Base-by-base conservation (phyloP, 305 asterid species). In the Coffea humblotiana region DNA sequence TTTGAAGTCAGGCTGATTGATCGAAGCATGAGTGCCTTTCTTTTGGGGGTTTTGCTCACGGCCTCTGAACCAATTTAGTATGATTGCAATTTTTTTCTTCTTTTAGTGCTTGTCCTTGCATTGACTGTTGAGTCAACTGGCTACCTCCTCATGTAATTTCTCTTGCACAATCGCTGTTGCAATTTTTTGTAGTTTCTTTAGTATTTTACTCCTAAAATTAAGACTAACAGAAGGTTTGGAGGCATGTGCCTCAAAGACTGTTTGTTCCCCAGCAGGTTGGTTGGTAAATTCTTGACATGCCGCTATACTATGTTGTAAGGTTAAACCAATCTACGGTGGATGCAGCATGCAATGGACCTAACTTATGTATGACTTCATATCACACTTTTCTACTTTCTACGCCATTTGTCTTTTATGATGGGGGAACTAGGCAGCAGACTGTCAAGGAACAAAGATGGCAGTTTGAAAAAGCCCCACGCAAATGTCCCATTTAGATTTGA, bases 401-500 rank as follows among this genome's bases (percentile, higher is more conserved):
- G n/a, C 11, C 13, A 8, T 61, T 32, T 3, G n/a, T 61, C 66
- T 23, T 29, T 0, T 25, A 64, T 27, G 12, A 64, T 64, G 27
- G 40, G 69, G 16, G 69, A 64, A 47, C 12, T 0, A 25, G 16
- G 68, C 0, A 63, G 18, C 68, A n/a, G 11, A 25, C 7, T 61
- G 67, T 25, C 35, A 63, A 63, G 37, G 18, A 25, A 61, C 0
- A 25, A 11, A 27, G 40, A 64, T 64, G 2, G 27, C 43, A 65
- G 29, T 65, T 65, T 12, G 14, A 27, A 25, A n/a, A 23, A 1
- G 10, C 15, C 13, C 52, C 10, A 6, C 43, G 64, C 48, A n/a
- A 19, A 52, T 56, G 71, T 4, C 76, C 76, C 70, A 19, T 58
- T 70, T 16, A 56, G 71, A 56, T 58, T 70, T 27, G 51, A 70